These are phyloP conservation scores for Pascua sp. DNA, from an alignment of 1,284 basidiomycete species.

Conservation along the genomic window DNA sequence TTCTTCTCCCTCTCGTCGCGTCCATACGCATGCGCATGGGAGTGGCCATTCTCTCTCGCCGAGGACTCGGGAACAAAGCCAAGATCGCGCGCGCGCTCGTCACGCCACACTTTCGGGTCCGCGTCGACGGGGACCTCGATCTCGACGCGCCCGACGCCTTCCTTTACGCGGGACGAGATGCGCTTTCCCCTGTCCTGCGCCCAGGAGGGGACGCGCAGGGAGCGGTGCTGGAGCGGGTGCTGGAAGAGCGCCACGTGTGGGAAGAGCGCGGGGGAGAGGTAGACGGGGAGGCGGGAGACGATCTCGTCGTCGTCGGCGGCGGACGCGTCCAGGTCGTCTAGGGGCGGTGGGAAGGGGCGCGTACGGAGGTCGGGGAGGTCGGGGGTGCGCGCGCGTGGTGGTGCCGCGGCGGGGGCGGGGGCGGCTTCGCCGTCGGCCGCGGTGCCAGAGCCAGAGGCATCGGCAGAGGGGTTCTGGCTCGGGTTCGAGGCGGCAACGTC, in stretches of 20 bases:
- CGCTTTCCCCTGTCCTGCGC: conserved; percentile 40
- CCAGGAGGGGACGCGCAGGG: conserved; percentile 34
- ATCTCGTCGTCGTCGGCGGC: conserved; percentile 38
- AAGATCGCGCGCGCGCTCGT: conserved; percentile 43
- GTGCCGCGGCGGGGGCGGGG: too few relatives aligned
- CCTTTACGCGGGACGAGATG: conserved; percentile 46
- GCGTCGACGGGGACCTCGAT: conserved; percentile 48
- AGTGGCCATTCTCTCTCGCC: conserved; percentile 26
- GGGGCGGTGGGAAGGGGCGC: conserved; percentile 11
- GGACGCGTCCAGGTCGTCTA: conserved; percentile 23
- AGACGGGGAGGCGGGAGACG: conserved; percentile 41
- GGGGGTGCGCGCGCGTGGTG: conserved; percentile 14
- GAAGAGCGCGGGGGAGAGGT: conserved; percentile 35
- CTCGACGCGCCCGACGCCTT: conserved; percentile 40
- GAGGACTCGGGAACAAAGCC: conserved; percentile 31
- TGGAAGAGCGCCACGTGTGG: conserved; percentile 43
- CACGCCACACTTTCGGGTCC: conserved; percentile 41
- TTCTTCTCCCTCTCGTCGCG: conserved; percentile 19
- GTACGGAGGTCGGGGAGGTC: too few relatives aligned
- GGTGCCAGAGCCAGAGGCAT: too few relatives aligned
- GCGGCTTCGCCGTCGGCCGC: too few relatives aligned
- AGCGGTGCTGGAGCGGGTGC: conserved; percentile 42
- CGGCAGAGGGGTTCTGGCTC: conserved; percentile 16
- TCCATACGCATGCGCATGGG: too few relatives aligned
- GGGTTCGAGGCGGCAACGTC: not conserved